Percentiles rank a stretch among this genome's conserved stretches.
Evolutionary conservation across 2,329 filamentous ascomycete species (phyloP).

Genomic region (Ilyonectria sp.): DNA sequence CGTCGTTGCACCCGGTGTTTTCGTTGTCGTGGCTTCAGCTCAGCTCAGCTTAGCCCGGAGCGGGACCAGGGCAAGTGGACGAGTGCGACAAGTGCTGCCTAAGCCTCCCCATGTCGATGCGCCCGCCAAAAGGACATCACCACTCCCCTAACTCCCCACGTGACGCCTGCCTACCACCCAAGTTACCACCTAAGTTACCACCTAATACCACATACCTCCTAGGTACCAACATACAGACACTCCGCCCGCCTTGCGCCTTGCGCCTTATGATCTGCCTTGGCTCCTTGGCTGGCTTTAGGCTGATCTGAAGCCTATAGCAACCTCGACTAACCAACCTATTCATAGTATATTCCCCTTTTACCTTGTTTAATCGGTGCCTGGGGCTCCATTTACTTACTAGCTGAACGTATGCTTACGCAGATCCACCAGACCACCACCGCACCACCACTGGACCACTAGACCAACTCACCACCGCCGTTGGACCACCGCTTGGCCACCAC

Average conservation of each 20-base stretch:
- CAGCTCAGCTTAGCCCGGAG: conserved; percentile 27
- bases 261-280: conserved; percentile 6
- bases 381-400: neutral
- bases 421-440: neutral
- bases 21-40: conserved; percentile 38
- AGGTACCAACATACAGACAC: neutral
- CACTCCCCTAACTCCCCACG: conserved; percentile 33
- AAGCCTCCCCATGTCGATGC: conserved; percentile 40
- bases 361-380: too few species aligned
- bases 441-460: neutral
- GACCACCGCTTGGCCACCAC: neutral
- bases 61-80: conserved; percentile 33
- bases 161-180: conserved; percentile 9
- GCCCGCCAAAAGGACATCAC: conserved; percentile 21
- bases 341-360: too few species aligned
- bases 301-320: neutral
- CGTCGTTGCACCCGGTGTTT: conserved; percentile 13
- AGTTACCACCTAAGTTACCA: too few species aligned
- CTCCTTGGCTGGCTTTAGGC: neutral
- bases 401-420: neutral
- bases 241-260: conserved; percentile 9
- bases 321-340: too few species aligned
- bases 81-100: conserved; percentile 42
- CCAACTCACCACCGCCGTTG: neutral
- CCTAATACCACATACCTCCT: neutral